Percentiles rank a stretch among this genome's conserved stretches.
Conservation (phyloP, 2,329 filamentous ascomycete species). For the Hypomyces rosellus region DNA sequence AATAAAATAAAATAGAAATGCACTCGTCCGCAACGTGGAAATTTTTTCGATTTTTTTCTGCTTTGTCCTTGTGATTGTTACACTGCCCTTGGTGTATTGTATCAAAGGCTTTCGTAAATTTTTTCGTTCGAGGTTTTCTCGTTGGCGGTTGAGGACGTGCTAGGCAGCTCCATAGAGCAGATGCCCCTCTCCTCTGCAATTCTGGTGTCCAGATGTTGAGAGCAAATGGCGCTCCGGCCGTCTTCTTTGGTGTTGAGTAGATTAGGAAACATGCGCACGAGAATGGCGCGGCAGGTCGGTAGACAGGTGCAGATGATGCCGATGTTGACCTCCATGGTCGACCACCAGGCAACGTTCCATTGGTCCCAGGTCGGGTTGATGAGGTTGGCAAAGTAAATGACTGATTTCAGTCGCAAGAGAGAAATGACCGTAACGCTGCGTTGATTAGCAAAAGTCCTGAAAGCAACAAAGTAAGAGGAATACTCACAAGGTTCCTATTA, state of each 20-base stretch:
- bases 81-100: too few species aligned
- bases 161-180: constrained; percentile 1
- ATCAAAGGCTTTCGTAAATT: background rate
- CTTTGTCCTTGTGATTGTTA: too few species aligned
- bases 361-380: constrained; percentile 26
- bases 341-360: constrained; percentile 26
- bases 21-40: too few species aligned
- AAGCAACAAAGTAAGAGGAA: too few species aligned
- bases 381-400: constrained; percentile 23
- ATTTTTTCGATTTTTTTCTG: too few species aligned
- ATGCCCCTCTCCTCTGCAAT: background rate
- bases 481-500: constrained; percentile 34
- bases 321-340: constrained; percentile 29
- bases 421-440: constrained; percentile 26
- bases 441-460: background rate
- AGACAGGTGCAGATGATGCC: constrained; percentile 32
- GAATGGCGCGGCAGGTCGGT: constrained; percentile 25
- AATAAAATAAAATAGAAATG: too few species aligned
- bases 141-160: background rate
- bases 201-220: too few species aligned
- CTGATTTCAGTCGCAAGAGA: constrained; percentile 23
- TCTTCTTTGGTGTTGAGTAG: background rate
- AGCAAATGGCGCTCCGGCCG: background rate
- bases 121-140: background rate
- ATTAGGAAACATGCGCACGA: constrained; percentile 21